Evolutionary conservation across 2,329 filamentous ascomycete genomes (phyloP), one percentile per base, ranked within the genome.

Genomic region (Ascocoryne sarcoides): DNA sequence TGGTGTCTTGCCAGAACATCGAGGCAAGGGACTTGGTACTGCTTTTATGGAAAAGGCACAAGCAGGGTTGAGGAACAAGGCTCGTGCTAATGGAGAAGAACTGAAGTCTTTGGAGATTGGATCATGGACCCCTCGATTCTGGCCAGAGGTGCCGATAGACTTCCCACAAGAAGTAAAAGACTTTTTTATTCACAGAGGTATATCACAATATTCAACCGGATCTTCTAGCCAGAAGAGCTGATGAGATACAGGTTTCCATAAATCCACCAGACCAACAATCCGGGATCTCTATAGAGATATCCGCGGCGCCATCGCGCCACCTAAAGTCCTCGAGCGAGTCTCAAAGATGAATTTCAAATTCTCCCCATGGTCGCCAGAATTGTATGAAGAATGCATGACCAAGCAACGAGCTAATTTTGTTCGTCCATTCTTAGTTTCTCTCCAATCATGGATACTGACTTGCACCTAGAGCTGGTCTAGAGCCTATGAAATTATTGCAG

Each of bases 401-500:
- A 35, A 35, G 17, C 32, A 35, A 20, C 54, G 51, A 26, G 59
- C 52, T n/a, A 66, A 66, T 37, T 58, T 58, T 7, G 36, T n/a
- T n/a, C n/a, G n/a, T n/a, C n/a, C 58, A 16, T 62, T 63, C 23
- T 35, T 52, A 14, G 63, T 65, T 46, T 19, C 58, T 50, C 9
- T 1, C n/a, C n/a, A n/a, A n/a, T n/a, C n/a, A n/a, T n/a, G n/a
- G n/a, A n/a, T n/a, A n/a, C n/a, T n/a, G n/a, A n/a, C n/a, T n/a
- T n/a, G n/a, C n/a, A n/a, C n/a, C n/a, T 18, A 66, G 61, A 59
- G 58, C 29, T 69, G 65, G 66, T 57, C 66, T 9, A 52, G 60
- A 36, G 61, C 60, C 10, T 68, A 64, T 36, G 53, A 62, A 33
- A 42, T 37, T 3, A 51, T 69, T 1, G 52, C 64, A 15, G 60